These are phyloP conservation scores for Fusarium cyanostomum DNA, from an alignment of 2,329 filamentous ascomycete genomes.

Conservation along the genomic window DNA sequence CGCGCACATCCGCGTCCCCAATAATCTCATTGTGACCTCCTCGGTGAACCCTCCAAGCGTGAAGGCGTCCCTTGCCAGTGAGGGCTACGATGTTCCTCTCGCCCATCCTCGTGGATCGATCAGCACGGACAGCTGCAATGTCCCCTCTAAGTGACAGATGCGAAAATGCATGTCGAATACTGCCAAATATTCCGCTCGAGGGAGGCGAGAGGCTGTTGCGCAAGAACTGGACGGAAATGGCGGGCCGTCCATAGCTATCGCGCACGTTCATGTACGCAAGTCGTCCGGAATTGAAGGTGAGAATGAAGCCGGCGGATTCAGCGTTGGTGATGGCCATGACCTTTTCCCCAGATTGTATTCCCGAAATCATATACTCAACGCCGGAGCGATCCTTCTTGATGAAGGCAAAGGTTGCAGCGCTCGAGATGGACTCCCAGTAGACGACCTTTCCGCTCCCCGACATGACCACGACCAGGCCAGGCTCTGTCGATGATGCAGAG, in stretches of 20 bases:
- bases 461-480: slow-evolving; percentile 87
- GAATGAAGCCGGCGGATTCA: slow-evolving; percentile 85
- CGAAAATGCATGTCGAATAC: slow-evolving; percentile 79
- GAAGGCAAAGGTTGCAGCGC: slow-evolving; percentile 83
- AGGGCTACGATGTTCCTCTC: slow-evolving; percentile 86
- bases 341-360: slow-evolving; percentile 80
- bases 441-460: slow-evolving; percentile 84
- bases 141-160: slow-evolving; percentile 77
- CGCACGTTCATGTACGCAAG: slow-evolving; percentile 87
- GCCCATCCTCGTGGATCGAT: slow-evolving; percentile 75
- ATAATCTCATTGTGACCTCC: slow-evolving; percentile 83
- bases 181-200: slow-evolving; percentile 78
- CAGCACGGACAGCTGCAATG: slow-evolving; percentile 81
- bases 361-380: slow-evolving; percentile 77
- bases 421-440: slow-evolving; percentile 96
- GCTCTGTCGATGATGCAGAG: slow-evolving; percentile 79
- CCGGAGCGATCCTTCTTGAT: slow-evolving; percentile 84
- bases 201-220: slow-evolving; percentile 66
- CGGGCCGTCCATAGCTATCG: slow-evolving; percentile 86
- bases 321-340: slow-evolving; percentile 82
- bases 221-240: slow-evolving; percentile 81
- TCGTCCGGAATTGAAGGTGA: slow-evolving; percentile 85
- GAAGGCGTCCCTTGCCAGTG: slow-evolving; percentile 79
- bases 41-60: slow-evolving; percentile 89
- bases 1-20: slow-evolving; percentile 75